phyloP scores from a whole-genome alignment of 2,329 filamentous ascomycete genomes.

The Raffaelea arxii region DNA sequence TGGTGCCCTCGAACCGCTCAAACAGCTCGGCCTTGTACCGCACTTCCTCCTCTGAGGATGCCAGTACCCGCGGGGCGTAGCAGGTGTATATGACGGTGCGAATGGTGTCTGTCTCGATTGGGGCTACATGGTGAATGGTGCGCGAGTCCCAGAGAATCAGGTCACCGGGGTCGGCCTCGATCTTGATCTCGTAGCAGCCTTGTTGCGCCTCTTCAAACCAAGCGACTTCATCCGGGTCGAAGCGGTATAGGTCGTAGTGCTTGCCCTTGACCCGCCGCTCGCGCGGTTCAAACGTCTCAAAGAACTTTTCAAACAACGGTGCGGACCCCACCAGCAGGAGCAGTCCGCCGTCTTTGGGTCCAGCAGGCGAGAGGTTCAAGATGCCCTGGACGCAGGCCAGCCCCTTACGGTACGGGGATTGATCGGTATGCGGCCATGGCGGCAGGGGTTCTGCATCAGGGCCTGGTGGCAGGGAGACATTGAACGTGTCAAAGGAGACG shows the following conservation, averaged over 20 bases:
- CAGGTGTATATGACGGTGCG: conserved; percentile 20
- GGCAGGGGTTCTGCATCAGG: too few species aligned
- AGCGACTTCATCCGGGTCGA: not conserved
- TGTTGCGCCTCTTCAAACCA: conserved; percentile 1
- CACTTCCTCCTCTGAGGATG: conserved; percentile 19
- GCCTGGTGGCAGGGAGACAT: conserved; percentile 26
- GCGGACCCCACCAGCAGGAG: conserved; percentile 22
- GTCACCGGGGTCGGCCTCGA: conserved; percentile 7
- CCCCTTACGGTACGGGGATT: conserved; percentile 16
- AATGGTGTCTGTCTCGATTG: conserved; percentile 17
- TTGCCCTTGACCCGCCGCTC: not conserved
- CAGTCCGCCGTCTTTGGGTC: conserved; percentile 26
- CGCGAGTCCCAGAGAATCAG: conserved; percentile 26
- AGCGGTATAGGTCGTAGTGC: not conserved
- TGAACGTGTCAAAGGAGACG: conserved; percentile 25
- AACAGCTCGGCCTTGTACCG: conserved; percentile 19
- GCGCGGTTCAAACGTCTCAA: not conserved
- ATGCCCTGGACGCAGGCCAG: conserved; percentile 20
- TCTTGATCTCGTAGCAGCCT: conserved; percentile 5
- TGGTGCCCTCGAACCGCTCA: conserved; percentile 17
- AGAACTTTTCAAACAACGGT: conserved; percentile 1
- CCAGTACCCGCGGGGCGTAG: conserved; percentile 22
- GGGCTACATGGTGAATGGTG: conserved; percentile 24
- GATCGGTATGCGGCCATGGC: conserved; percentile 26
- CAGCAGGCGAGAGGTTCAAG: conserved; percentile 21